Evolutionary conservation across 2,329 filamentous ascomycete species (phyloP).

Genomic region (Aureobasidium namibiae): DNA sequence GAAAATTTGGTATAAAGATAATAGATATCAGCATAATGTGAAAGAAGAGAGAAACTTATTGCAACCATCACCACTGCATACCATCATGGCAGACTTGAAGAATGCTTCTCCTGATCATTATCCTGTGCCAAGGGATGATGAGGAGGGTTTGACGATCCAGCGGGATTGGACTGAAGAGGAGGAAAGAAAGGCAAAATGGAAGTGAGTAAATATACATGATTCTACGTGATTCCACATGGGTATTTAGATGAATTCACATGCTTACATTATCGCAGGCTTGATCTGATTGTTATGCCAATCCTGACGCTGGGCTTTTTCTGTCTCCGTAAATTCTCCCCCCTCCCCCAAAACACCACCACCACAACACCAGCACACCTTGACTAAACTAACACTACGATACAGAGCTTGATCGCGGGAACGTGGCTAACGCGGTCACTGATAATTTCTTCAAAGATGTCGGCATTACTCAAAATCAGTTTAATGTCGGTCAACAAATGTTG

Average conservation of each 20-base stretch:
- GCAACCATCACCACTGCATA: background rate
- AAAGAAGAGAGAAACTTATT: no score
- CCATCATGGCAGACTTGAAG: background rate
- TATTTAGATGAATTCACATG: no score
- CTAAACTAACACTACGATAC: background rate
- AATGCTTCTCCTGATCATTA: background rate
- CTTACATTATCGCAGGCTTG: conserved; percentile 18
- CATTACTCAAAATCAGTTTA: conserved; percentile 27
- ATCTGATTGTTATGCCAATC: conserved; percentile 26
- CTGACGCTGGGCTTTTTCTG: conserved; percentile 28
- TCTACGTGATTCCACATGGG: no score
- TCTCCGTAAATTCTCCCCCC: conserved; percentile 17
- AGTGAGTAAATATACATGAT: conserved; percentile 19
- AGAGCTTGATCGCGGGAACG: conserved; percentile 25
- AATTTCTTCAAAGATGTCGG: conserved; percentile 24
- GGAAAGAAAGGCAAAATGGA: conserved; percentile 24
- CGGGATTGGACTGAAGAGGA: conserved; percentile 23
- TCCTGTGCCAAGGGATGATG: background rate
- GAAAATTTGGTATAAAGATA: background rate
- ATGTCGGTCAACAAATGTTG: conserved; percentile 27
- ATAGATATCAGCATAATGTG: background rate
- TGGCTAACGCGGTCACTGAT: conserved; percentile 27
- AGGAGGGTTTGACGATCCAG: background rate
- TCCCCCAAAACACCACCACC: no score
- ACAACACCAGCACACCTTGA: background rate